Percentiles rank a stretch among this genome's conserved stretches.
Conservation (phyloP, 192 early-diverging fungal genomes). For the Geranomyces michiganensis region DNA sequence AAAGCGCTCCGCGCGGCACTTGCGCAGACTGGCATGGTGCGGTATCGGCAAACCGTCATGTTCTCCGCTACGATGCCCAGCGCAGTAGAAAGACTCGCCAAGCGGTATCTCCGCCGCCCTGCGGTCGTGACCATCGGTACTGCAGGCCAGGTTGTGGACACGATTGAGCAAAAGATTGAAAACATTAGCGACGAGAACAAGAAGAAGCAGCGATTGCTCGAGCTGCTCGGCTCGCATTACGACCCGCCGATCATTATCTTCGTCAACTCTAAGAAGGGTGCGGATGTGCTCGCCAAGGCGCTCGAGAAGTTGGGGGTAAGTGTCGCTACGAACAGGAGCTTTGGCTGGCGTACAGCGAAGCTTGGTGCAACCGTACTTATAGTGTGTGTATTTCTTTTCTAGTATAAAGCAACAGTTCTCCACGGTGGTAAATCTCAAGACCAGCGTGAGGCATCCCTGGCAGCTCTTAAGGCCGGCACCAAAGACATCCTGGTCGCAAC, state of each 20-base stretch:
- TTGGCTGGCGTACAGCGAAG: neutral
- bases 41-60: constrained; percentile 96
- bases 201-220: constrained; percentile 83
- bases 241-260: constrained; percentile 93
- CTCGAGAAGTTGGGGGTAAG: constrained; percentile 73
- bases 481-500: constrained; percentile 94
- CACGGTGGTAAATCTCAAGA: constrained; percentile 98
- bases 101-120: constrained; percentile 87
- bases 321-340: neutral
- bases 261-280: constrained; percentile 95
- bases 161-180: constrained; percentile 94
- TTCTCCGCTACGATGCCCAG: constrained; percentile 99
- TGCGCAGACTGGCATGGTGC: neutral
- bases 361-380: neutral
- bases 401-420: constrained; percentile 73
- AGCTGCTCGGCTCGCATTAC: constrained; percentile 71
- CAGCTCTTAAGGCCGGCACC: constrained; percentile 76
- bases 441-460: constrained; percentile 87
- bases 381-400: neutral
- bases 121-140: constrained; percentile 96
- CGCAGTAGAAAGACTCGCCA: constrained; percentile 91
- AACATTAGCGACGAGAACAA: constrained; percentile 82
- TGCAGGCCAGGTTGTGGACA: constrained; percentile 94
- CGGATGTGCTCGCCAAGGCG: constrained; percentile 79
- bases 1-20: constrained; percentile 37